Conservation (phyloP, 2,329 filamentous ascomycete genomes). For the Colletotrichum spinosum region DNA sequence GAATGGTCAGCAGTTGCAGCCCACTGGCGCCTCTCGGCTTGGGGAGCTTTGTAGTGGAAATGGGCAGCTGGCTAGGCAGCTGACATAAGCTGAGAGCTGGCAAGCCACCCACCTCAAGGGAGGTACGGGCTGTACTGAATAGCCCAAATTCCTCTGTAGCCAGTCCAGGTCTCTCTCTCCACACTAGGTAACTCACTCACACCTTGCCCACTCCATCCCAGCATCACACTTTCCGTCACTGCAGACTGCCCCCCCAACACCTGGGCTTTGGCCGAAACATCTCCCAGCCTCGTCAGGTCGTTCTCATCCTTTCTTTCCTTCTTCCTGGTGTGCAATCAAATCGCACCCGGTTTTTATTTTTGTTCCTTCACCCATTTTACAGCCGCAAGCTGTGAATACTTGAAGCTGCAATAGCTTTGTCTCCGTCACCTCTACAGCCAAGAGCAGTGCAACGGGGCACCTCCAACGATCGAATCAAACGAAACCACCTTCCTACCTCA, state of each 20-base stretch:
- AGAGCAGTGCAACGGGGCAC: neutral
- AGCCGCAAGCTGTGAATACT: neutral
- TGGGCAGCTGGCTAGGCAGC: too few relatives aligned
- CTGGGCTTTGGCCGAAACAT: slow-evolving; percentile 17
- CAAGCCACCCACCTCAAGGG: too few relatives aligned
- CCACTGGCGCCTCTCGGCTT: neutral
- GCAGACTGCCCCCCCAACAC: slow-evolving; percentile 16
- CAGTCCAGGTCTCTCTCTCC: too few relatives aligned
- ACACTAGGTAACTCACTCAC: slow-evolving; percentile 3
- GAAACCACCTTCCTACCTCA: neutral
- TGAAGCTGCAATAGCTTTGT: neutral
- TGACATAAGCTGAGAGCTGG: too few relatives aligned
- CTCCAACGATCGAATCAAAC: neutral
- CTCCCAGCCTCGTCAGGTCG: slow-evolving; percentile 23
- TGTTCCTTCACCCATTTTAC: neutral
- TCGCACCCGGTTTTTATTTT: neutral
- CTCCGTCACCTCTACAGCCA: neutral
- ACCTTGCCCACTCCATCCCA: slow-evolving; percentile 25
- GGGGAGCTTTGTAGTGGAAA: too few relatives aligned
- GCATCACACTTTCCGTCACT: slow-evolving; percentile 37
- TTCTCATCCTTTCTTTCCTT: slow-evolving; percentile 9
- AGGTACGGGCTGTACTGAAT: neutral
- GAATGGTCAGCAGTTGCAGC: neutral
- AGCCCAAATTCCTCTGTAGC: neutral
- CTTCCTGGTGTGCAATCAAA: slow-evolving; percentile 1